A percentile compares a stretch with the other conserved stretches of the same genome.
Evolutionary conservation across 345 rosid genomes (phyloP).

Genomic region (Eutrema heterophyllum): DNA sequence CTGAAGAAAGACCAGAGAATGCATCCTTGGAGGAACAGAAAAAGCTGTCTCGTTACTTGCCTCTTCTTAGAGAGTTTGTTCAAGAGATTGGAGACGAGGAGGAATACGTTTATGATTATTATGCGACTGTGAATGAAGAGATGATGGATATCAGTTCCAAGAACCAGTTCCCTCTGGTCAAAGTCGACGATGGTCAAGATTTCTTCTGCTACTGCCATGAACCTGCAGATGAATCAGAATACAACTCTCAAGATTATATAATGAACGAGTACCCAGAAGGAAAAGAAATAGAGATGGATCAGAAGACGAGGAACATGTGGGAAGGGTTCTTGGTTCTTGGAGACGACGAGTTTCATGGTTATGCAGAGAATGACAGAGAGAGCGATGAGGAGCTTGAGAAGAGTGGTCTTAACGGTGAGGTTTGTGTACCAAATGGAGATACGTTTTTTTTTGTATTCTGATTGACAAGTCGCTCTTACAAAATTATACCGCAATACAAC

Average conservation of each 20-base stretch:
- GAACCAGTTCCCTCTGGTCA: slow-evolving; percentile 54
- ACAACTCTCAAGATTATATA: slow-evolving; percentile 68
- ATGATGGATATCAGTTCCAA: slow-evolving; percentile 27
- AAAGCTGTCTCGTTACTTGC: slow-evolving; percentile 57
- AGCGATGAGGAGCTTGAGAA: slow-evolving; percentile 18
- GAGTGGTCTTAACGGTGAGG: slow-evolving; percentile 25
- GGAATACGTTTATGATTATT: slow-evolving; percentile 65
- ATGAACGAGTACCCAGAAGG: slow-evolving; percentile 64
- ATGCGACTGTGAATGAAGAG: slow-evolving; percentile 39
- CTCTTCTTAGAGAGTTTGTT: slow-evolving; percentile 59
- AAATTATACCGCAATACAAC: too few species aligned
- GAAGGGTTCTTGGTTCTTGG: slow-evolving; percentile 4
- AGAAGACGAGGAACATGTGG: slow-evolving; percentile 17
- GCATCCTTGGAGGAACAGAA: slow-evolving; percentile 56
- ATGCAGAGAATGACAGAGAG: slow-evolving; percentile 1
- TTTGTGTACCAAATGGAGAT: background rate
- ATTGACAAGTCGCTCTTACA: too few species aligned
- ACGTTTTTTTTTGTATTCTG: too few species aligned
- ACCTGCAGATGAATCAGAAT: slow-evolving; percentile 54
- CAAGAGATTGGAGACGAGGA: slow-evolving; percentile 49
- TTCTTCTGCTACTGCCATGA: slow-evolving; percentile 39
- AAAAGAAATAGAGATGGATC: slow-evolving; percentile 11
- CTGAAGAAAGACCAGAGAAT: slow-evolving; percentile 30
- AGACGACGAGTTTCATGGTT: slow-evolving; percentile 27
- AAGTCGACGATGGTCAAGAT: slow-evolving; percentile 73